Base-by-base conservation (phyloP, 768 basidiomycete genomes). In the Lenzites betulinus region DNA sequence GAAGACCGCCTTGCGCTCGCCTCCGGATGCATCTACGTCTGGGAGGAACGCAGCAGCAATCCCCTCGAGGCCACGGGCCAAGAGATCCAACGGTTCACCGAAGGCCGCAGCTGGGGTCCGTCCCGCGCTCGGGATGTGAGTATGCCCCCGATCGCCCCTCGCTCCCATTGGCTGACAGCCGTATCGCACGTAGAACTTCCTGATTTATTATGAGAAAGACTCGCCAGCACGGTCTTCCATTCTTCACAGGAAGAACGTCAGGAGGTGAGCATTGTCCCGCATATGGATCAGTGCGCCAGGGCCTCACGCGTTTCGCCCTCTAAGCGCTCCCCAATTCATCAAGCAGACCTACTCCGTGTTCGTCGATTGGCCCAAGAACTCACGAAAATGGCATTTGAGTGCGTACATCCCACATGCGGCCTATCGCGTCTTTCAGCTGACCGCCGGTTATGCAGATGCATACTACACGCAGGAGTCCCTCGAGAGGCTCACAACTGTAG, bases 381-480 rank as follows among this genome's bases (percentile, higher is more conserved):
- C 64, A 23, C 66, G 70, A 38, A 77, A 77, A 43, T 77, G 76
- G 76, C 76, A 77, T 48, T 65, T 77, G 18, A 77, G 76, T 77
- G 55, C 41, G 74, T 66, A 16, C 23, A 28, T 47, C 33, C 23
- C 44, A 20, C 44, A 13, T 25, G 9, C 22, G 22, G 20, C 22
- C 22, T 25, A 26, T 28, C n/a, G 41, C 43, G 30, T 43, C 23
- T 23, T 43, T 43, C 46, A n/a, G 18, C 56, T 63, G 15, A 58
- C 23, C 26, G n/a, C n/a, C 36, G 7, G 5, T 30, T 36, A 49
- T 51, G 11, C 65, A 92, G 90, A 90, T 66, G 90, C 90, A 9
- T 92, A 92, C 74, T 91, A 86, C 67, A 89, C 86, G 0, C 79
- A 84, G 42, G 84, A 87, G 30, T 82, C 85, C 0, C 70, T 84